phyloP scores from a whole-genome alignment of 2,329 filamentous ascomycete species.

The Tolypocladium paradoxum region DNA sequence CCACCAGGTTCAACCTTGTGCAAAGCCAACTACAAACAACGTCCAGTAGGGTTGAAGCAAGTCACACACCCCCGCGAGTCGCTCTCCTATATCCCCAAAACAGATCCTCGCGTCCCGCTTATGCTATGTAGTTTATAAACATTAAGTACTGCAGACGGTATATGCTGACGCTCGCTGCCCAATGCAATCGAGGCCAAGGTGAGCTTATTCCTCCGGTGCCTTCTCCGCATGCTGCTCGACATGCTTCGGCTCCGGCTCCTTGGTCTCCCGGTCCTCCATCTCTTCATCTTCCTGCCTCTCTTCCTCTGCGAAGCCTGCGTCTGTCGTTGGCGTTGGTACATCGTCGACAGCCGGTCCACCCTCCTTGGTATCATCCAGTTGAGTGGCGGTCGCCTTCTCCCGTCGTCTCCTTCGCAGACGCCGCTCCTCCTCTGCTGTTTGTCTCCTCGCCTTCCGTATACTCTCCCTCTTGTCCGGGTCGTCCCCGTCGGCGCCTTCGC shows the following conservation, averaged over 20 bases:
- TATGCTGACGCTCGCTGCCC: constrained; percentile 7
- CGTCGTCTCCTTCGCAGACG: constrained; percentile 55
- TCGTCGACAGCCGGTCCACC: constrained; percentile 9
- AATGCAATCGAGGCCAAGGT: constrained; percentile 10
- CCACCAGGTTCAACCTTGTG: no score
- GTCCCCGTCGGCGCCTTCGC: constrained; percentile 44
- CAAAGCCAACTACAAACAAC: neutral
- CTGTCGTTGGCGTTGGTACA: constrained; percentile 3
- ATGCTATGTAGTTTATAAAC: constrained; percentile 19
- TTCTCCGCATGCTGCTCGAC: constrained; percentile 7
- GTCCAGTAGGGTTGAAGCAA: neutral
- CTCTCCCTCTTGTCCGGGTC: constrained; percentile 44
- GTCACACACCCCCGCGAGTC: neutral
- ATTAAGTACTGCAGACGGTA: constrained; percentile 23
- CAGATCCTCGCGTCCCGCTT: constrained; percentile 2
- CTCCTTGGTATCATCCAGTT: constrained; percentile 15
- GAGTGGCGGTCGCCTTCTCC: constrained; percentile 40
- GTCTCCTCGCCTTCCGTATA: constrained; percentile 49
- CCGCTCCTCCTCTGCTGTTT: constrained; percentile 72
- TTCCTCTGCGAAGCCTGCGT: constrained; percentile 4
- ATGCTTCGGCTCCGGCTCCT: neutral
- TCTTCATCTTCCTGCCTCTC: constrained; percentile 2
- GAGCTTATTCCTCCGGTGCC: constrained; percentile 3
- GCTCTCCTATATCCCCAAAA: neutral
- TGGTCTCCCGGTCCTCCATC: constrained; percentile 7